Base-by-base conservation (phyloP, 257 asterid genomes). In the Cordia subcordata region DNA sequence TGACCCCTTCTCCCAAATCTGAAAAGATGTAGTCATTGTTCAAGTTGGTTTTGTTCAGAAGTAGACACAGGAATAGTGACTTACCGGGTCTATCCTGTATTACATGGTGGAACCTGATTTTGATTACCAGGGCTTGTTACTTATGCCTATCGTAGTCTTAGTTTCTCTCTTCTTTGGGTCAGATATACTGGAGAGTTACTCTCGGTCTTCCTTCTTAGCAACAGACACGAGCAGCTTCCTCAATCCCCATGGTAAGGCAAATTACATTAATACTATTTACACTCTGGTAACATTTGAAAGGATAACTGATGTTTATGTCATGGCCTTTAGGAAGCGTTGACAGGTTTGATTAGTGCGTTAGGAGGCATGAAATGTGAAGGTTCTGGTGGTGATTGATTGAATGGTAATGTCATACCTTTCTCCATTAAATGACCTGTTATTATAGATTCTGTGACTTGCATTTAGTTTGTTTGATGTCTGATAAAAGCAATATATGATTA, bases 151-250 rank as follows among this genome's bases (percentile, higher is more conserved):
- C 32, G 18, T 10, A 33, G 20, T 53, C 57, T 53, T 11, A 53
- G 49, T 62, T 27, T 49, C 21, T 16, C 17, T 53, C 64, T 14
- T 60, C 45, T 58, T 63, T 37, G 16, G 69, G 77, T 64, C 81
- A 87, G 96, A 79, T 64, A 68, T 87, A 65, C 70, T 86, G 69
- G 94, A 76, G 65, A 79, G 73, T 71, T 84, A 73, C 66, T 76
- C 80, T 62, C 72, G 90, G 77, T 71, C 88, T 68, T 81, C 83
- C 55, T 85, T 79, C 64, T 49, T 78, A 58, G 53, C 87, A 57
- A 21, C 85, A 1, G 77, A 85, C 57, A 75, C 74, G 49, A 76
- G 71, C 69, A 77, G 78, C 82, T 79, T 79, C 62, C 79, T 72
- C 67, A 79, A 77, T 78, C 78, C 81, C 70, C 79, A 71, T 50